Evolutionary conservation across 202 grass and related monocot genomes (phyloP), one percentile per base, ranked within the genome.

Genomic region (Elaeis oleifera): DNA sequence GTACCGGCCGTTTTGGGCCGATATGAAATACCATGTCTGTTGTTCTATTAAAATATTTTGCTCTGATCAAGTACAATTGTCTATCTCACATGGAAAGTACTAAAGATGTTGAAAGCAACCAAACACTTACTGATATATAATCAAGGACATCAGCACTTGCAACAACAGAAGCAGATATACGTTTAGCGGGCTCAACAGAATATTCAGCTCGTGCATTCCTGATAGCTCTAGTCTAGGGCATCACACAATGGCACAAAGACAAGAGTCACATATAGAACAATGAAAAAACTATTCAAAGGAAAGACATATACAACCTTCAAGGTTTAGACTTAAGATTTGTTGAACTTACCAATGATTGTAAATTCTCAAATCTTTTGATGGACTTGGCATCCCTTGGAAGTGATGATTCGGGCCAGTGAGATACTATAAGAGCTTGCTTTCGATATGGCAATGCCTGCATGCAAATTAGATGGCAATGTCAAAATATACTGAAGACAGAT

Each of bases 361-460:
- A 89, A 79, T 97, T 97, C 77, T 97, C 79, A 80, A 92, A 97
- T 81, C 88, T 92, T 89, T 81, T 97, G 71, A 92, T 76, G 20
- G 82, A 89, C 56, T 61, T 71, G 36, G 44, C 68, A 68, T 92
- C 85, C 77, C 81, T 97, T 61, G 88, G 92, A 81, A 92, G 88
- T 51, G 62, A 74, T 58, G 77, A 78, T 0, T 60, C 71, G 7
- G 92, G 88, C 92, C 92, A 97, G 51, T 77, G 59, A 58, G 88
- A 77, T 74, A 92, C 65, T 55, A 97, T 92, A 67, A 97, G 85
- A 56, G 88, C 88, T 54, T 97, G 67, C 50, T 77, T 81, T 80
- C 92, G 75, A 63, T 92, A 72, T 18, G 92, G 92, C 56, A 92
- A 82, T 64, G 92, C 84, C 92, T 97, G 79, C 49, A 63, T 3